Conservation (phyloP, 2,329 filamentous ascomycete species). For the Phialophora verrucosa region DNA sequence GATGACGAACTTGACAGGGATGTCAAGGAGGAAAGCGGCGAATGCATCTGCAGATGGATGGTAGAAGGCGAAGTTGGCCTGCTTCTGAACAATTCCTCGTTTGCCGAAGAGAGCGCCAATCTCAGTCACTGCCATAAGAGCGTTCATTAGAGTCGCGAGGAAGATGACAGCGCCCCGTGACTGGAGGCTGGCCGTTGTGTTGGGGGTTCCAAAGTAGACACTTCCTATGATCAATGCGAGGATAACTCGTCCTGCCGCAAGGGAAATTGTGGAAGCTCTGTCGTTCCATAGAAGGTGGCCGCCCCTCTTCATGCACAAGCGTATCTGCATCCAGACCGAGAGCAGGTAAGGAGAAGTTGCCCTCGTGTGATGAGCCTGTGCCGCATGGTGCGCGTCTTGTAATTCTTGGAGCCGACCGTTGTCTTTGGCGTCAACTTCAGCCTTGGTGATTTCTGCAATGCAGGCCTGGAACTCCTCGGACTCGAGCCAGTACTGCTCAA, state of each 20-base stretch:
- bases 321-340: constrained; percentile 60
- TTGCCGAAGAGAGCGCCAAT: constrained; percentile 68
- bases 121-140: constrained; percentile 68
- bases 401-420: constrained; percentile 64
- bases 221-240: constrained; percentile 69
- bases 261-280: constrained; percentile 56
- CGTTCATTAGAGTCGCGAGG: constrained; percentile 66
- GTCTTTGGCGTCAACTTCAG: constrained; percentile 54
- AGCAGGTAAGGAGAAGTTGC: constrained; percentile 62
- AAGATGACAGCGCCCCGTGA: constrained; percentile 68
- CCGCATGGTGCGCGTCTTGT: constrained; percentile 56
- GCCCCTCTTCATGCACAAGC: constrained; percentile 61
- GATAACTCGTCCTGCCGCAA: constrained; percentile 65
- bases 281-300: constrained; percentile 71
- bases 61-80: constrained; percentile 63
- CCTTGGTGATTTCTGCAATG: constrained; percentile 54
- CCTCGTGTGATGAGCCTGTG: constrained; percentile 62
- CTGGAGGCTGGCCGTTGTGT: constrained; percentile 65
- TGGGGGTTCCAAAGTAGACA: constrained; percentile 68
- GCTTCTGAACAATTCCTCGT: constrained; percentile 64
- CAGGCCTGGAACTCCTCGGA: constrained; percentile 22
- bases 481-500: constrained; percentile 52
- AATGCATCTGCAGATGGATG: constrained; percentile 58
- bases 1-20: constrained; percentile 65
- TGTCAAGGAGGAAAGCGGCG: constrained; percentile 55